Base-by-base conservation (phyloP, 306 rosid species). In the Pterocarpus macrocarpus region DNA sequence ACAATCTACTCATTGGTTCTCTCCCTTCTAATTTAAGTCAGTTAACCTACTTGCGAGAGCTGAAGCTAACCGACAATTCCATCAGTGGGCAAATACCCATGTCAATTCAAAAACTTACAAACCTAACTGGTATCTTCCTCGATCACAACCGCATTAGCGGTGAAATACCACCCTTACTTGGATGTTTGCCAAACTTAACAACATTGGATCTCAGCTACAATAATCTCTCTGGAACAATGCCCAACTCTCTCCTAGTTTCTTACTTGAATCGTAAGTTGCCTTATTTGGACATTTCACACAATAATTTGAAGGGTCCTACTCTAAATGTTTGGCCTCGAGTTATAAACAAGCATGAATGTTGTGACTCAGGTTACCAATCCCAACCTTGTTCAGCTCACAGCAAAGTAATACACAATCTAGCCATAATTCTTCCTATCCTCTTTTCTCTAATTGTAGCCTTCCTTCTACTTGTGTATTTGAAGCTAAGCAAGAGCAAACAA, bases 81-180 rank as follows among this genome's bases (percentile, higher is more conserved):
- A 44, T 71, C 5, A n/a, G 10, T 5, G 49, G 34, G 34, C 30
- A 4, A 2, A 34, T 64, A 64, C 69, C 69, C 10, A 14, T 64
- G 5, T 35, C 69, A 5, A 36, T 64, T 36, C 1, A 36, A 36
- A 64, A 12, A 1, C 69, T 64, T 5, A 3, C 17, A 62, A 6
- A 64, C 1, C 28, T 64, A 0, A 64, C 28, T 30, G 35, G 30
- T 35, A 36, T 35, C 3, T 3, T 14, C 8, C 44, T 63, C 3
- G 14, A 10, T 57, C 2, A 35, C 8, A 57, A 73, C 28, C 12
- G 17, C 12, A 4, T 73, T 22, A 13, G 32, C 4, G 69, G 69
- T 28, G 44, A 28, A 30, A 59, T 74, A 43, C 69, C 58, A 39
- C 32, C 57, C 41, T n/a, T 3, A 7, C 57, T 74, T 30, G 78